These are phyloP conservation scores for Hypoxylon lienhwacheense DNA, from an alignment of 495 filamentous ascomycete genomes.

Conservation along the genomic window DNA sequence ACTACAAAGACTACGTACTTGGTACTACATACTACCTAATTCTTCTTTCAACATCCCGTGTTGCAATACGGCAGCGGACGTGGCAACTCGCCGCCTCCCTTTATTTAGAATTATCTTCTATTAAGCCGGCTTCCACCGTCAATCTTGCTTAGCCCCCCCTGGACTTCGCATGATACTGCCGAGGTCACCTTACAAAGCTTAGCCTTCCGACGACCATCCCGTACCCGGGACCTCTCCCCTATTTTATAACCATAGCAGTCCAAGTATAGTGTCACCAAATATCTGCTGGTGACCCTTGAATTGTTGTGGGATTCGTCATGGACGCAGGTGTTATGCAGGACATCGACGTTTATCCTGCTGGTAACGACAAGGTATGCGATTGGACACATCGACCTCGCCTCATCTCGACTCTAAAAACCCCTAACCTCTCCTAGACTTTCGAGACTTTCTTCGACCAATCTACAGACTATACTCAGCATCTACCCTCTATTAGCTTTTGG, in stretches of 20 bases:
- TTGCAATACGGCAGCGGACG: conserved; percentile 29
- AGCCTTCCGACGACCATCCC: conserved; percentile 20
- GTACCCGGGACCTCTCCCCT: conserved; percentile 12
- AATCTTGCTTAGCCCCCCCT: conserved; percentile 26
- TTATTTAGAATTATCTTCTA: background rate
- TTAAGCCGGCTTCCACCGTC: conserved; percentile 16
- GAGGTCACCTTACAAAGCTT: conserved; percentile 21
- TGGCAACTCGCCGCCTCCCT: conserved; percentile 16
- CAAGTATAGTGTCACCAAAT: conserved; percentile 31
- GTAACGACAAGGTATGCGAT: conserved; percentile 35
- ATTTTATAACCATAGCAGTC: conserved; percentile 22
- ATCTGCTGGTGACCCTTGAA: conserved; percentile 31
- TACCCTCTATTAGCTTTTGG: conserved; percentile 40
- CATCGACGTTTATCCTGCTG: conserved; percentile 41
- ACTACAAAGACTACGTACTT: too few species aligned
- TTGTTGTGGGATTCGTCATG: conserved; percentile 41
- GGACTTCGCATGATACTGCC: conserved; percentile 24
- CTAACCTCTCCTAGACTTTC: conserved; percentile 35
- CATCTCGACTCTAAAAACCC: conserved; percentile 10
- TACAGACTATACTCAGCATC: conserved; percentile 38
- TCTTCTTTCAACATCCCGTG: background rate
- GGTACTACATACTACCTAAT: too few species aligned
- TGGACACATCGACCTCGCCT: conserved; percentile 11
- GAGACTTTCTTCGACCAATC: conserved; percentile 41
- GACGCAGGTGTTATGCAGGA: conserved; percentile 44